These are phyloP conservation scores for Fusarium virguliforme DNA, from an alignment of 2,329 filamentous ascomycete genomes.

Conservation along the genomic window DNA sequence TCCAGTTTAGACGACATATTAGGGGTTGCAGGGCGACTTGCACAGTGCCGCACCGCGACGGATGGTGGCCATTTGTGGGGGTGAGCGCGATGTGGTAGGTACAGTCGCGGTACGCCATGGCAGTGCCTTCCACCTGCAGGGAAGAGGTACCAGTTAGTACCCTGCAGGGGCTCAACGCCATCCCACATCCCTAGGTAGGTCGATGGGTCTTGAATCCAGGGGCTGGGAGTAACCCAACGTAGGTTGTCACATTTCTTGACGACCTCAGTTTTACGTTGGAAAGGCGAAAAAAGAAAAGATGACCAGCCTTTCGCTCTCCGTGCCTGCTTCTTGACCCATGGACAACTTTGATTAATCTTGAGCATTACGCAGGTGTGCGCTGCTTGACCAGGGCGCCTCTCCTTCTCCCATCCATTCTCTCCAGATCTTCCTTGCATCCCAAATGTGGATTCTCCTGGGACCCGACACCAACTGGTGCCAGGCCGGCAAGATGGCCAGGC, in stretches of 20 bases:
- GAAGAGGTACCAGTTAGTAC: conserved; percentile 28
- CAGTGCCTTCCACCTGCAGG: too few relatives aligned
- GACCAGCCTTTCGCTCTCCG: not conserved
- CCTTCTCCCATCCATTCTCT: conserved; percentile 30
- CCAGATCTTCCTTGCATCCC: conserved; percentile 44
- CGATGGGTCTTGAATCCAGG: conserved; percentile 39
- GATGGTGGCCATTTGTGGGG: conserved; percentile 29
- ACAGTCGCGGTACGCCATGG: conserved; percentile 14
- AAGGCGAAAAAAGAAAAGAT: conserved; percentile 2
- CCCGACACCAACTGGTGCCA: conserved; percentile 15
- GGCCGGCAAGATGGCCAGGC: conserved; percentile 11
- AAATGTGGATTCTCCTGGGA: conserved; percentile 34
- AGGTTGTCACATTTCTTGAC: conserved; percentile 23
- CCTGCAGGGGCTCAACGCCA: conserved; percentile 38
- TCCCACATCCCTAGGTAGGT: conserved; percentile 22
- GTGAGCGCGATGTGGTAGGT: conserved; percentile 23
- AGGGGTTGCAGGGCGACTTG: conserved; percentile 46
- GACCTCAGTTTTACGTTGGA: conserved; percentile 8
- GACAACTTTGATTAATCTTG: not conserved
- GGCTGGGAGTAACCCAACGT: conserved; percentile 35
- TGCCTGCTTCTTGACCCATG: not conserved
- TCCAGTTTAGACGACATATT: conserved; percentile 43
- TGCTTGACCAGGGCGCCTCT: conserved; percentile 21
- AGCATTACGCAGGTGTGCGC: conserved; percentile 1
- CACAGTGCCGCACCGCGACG: conserved; percentile 37